phyloP scores from a whole-genome alignment of 1,284 basidiomycete genomes.

The Ganoderma sinense region DNA sequence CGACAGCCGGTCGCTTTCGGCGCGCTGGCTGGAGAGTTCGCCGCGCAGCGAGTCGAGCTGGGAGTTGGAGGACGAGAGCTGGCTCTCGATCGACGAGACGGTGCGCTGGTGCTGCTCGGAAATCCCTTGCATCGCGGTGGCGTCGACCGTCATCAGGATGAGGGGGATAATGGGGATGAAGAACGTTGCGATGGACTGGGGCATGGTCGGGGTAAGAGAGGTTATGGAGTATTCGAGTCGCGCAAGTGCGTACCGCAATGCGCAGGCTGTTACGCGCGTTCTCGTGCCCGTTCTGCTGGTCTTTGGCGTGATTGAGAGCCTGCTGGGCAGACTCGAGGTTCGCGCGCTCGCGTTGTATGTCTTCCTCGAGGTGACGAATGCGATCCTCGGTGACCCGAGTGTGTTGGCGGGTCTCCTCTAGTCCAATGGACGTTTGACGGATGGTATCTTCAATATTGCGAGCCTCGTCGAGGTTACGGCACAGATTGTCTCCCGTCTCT shows the following conservation, averaged over 20 bases:
- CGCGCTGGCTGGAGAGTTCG: slow-evolving; percentile 4
- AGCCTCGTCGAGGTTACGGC: slow-evolving; percentile 6
- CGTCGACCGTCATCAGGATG: background rate
- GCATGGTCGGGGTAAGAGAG: background rate
- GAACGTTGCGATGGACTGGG: background rate
- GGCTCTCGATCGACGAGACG: background rate
- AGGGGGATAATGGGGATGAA: background rate
- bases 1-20: background rate
- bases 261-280: slow-evolving; percentile 1
- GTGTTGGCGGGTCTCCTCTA: background rate
- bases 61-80: slow-evolving; percentile 9
- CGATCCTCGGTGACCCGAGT: background rate
- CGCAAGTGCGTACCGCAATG: background rate
- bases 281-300: slow-evolving; percentile 1
- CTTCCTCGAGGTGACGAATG: slow-evolving; percentile 8
- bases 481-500: slow-evolving; percentile 9
- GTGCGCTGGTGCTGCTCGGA: background rate
- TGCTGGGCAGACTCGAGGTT: slow-evolving; percentile 6
- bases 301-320: background rate
- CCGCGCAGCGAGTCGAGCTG: slow-evolving; percentile 7
- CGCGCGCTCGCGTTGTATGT: background rate
- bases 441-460: background rate
- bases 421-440: background rate
- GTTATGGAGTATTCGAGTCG: background rate
- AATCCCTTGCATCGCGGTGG: background rate